Base-by-base conservation (phyloP, 2,329 filamentous ascomycete species). In the Beauveria sp. region DNA sequence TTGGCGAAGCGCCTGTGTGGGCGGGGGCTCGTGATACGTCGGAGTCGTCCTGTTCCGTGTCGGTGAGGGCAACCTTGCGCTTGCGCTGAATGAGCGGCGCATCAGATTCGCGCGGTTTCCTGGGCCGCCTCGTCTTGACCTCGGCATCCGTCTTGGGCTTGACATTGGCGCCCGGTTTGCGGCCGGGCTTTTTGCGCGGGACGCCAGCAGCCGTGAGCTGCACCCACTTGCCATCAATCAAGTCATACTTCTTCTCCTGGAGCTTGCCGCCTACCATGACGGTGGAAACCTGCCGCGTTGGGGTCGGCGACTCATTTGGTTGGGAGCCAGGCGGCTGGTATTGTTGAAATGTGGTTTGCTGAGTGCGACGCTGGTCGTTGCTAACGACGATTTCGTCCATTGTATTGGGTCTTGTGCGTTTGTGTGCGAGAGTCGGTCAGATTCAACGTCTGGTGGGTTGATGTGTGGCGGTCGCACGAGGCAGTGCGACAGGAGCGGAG, bases 141-240 rank as follows among this genome's bases (percentile, higher is more conserved):
- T 53, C 55, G 30, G 73, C 75, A 57, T 73, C 70, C 59, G 69
- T 69, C 70, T 76, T 78, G 62, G 73, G 72, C 67, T 80, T 81
- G 54, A 79, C 72, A 60, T 74, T 80, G 63, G 76, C 83, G 69
- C 80, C 88, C 68, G 85, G 84, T 69, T 88, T 88, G 55, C 85
- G 81, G 24, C 84, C 85, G 22, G 85, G 84, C 74, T 87, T 88
- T 88, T 86, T 86, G 5, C 84, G 75, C 0, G 83, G 82, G 7
- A 84, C 69, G 12, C 83, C 83, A 57, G 83, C 82, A 28, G 83
- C 82, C 0, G 82, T 86, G 58, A 86, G 72, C 64, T 77, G 78
- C 30, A 81, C 78, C 66, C 72, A 72, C 67, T 75, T 65, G 65
- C 77, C 70, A 64, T 79, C 71, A 64, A 75, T 68, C n/a, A 68